Evolutionary conservation across 2,329 filamentous ascomycete genomes (phyloP).

Genomic region (Alternaria gansuensis): DNA sequence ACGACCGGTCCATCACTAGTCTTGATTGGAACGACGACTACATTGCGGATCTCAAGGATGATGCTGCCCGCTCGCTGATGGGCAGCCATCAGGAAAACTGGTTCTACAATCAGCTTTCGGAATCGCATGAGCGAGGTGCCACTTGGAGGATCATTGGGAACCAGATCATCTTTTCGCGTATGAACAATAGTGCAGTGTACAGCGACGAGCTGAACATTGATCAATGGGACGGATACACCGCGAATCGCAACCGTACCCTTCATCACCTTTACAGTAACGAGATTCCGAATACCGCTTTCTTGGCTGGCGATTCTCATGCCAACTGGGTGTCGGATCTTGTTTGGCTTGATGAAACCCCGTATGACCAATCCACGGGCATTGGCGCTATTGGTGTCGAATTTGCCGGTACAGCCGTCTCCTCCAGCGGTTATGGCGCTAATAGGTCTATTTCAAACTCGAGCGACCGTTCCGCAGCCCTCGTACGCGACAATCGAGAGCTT

Average conservation of each 20-base stretch:
- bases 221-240: conserved; percentile 69
- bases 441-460: conserved; percentile 52
- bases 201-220: conserved; percentile 59
- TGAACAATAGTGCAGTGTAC: conserved; percentile 38
- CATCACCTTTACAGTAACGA: conserved; percentile 70
- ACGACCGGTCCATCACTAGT: conserved; percentile 50
- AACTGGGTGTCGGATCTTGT: conserved; percentile 63
- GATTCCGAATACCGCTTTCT: conserved; percentile 74
- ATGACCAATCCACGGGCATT: conserved; percentile 50
- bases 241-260: conserved; percentile 75
- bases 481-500: conserved; percentile 66
- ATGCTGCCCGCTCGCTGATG: conserved; percentile 73
- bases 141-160: conserved; percentile 75
- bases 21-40: conserved; percentile 64
- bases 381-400: conserved; percentile 58
- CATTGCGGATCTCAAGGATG: conserved; percentile 67
- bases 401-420: conserved; percentile 72
- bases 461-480: conserved; percentile 56
- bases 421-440: conserved; percentile 56
- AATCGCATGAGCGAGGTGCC: conserved; percentile 67
- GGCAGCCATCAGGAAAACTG: conserved; percentile 75
- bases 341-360: conserved; percentile 52
- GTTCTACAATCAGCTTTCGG: conserved; percentile 60
- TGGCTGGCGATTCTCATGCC: conserved; percentile 73
- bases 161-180: conserved; percentile 61